Base-by-base conservation (phyloP, 805 yeast genomes). In the Cyberlindnera maclurae region DNA sequence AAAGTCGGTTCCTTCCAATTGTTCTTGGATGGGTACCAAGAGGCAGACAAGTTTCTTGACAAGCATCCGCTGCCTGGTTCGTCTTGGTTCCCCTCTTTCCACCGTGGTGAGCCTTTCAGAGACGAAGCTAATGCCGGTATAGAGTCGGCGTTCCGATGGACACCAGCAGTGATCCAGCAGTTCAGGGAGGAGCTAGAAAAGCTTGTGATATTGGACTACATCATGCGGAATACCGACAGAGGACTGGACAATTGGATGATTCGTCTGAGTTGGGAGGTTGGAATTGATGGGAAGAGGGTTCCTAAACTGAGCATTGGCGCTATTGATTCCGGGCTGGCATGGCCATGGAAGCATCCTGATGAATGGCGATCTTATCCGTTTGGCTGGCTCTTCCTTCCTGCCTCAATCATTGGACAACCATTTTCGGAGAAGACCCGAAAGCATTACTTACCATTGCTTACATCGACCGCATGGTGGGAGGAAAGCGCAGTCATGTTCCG, bases 301-400 rank as follows among this genome's bases (percentile, higher is more conserved):
- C 80, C 81, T 0, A 40, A 30, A 1, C 42, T 82, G 12, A 67
- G 63, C 36, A 65, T 82, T 24, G 87, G 85, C 3, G 90, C 89
- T 1, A 82, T 82, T 33, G 89, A 82, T 50, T 79, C 84, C 12
- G 88, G 88, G 0, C 62, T 82, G 24, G 69, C 88, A 0, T 81
- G 78, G 49, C 89, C 90, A 5, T 82, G 87, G 87, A 81, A 82
- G 50, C 86, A 80, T 46, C 89, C 89, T 0, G 84, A 82, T 57
- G 87, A 80, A 51, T 80, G 88, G 86, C 60, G 89, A 39, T 77
- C 85, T 1, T 82, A 78, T 49, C 89, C 89, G 0, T 82, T 71
- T 59, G 89, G 89, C 0, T 82, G 90, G 90, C 59, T 82, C 18
- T 80, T 76, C 49, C 57, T 82, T 26, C 89, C 89, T 1, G 57